A percentile compares a stretch with the other conserved stretches of the same genome.
phyloP scores from a whole-genome alignment of 345 rosid genomes.

The Gynandropsis gynandra region DNA sequence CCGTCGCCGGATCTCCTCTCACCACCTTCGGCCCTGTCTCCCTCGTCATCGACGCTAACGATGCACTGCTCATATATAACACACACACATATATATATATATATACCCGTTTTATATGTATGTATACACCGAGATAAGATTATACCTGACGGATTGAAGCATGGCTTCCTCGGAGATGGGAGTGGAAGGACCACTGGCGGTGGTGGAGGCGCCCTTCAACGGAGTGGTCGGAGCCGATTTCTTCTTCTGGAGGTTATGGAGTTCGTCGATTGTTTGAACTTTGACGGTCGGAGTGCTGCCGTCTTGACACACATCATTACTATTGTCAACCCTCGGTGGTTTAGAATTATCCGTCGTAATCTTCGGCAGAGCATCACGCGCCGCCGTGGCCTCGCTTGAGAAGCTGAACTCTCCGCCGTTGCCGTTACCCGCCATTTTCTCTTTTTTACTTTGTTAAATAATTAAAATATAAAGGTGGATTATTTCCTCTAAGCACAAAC shows the following conservation, averaged over 20 bases:
- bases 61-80: conserved; percentile 48
- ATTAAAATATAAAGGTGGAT: too few relatives aligned
- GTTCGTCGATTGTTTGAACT: conserved; percentile 89
- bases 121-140: background rate
- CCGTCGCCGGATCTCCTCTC: conserved; percentile 68
- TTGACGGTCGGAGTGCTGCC: conserved; percentile 53
- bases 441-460: conserved; percentile 3
- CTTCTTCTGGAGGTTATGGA: conserved; percentile 85
- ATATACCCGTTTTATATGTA: background rate
- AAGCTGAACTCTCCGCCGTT: conserved; percentile 27
- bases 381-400: conserved; percentile 22
- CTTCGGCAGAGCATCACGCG: conserved; percentile 32
- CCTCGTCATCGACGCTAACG: conserved; percentile 84
- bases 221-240: conserved; percentile 80
- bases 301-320: conserved; percentile 47
- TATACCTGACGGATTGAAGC: conserved; percentile 93
- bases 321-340: background rate
- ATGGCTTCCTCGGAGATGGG: conserved; percentile 49
- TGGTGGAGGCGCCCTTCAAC: conserved; percentile 22
- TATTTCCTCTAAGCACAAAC: too few relatives aligned
- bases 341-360: conserved; percentile 30
- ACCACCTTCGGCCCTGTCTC: conserved; percentile 88
- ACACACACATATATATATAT: background rate
- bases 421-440: conserved; percentile 23
- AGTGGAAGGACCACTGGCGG: conserved; percentile 35